Conservation (phyloP, 228 moss, liverwort and hornwort genomes). For the Sphagnum fallax region DNA sequence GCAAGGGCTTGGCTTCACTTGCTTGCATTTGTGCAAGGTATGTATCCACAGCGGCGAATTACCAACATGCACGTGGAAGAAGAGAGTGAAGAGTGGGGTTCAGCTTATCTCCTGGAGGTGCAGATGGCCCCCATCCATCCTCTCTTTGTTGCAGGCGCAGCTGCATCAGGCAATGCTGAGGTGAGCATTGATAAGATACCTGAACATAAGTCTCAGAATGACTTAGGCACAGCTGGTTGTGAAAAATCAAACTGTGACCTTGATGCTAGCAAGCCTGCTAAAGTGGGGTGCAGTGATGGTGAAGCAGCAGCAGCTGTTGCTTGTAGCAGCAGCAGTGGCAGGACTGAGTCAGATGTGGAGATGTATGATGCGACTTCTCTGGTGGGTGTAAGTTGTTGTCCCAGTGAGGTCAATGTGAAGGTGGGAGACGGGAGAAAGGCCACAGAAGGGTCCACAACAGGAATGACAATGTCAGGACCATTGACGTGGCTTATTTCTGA, state of each 20-base stretch:
- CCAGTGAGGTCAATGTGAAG: slow-evolving; percentile 21
- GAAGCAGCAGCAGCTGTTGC: slow-evolving; percentile 28
- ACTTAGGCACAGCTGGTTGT: slow-evolving; percentile 15
- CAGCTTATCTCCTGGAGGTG: slow-evolving; percentile 60
- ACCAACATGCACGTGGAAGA: slow-evolving; percentile 80
- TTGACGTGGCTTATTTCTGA: slow-evolving; percentile 68
- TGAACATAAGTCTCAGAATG: slow-evolving; percentile 14
- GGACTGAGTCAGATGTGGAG: slow-evolving; percentile 49
- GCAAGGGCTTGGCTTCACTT: slow-evolving; percentile 73
- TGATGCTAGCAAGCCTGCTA: slow-evolving; percentile 36
- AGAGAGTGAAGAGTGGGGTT: slow-evolving; percentile 75
- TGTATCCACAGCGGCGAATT: slow-evolving; percentile 75
- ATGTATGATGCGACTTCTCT: slow-evolving; percentile 66
- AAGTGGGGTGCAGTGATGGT: slow-evolving; percentile 36
- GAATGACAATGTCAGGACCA: slow-evolving; percentile 29
- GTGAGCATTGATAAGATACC: slow-evolving; percentile 23
- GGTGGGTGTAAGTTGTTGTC: slow-evolving; percentile 33
- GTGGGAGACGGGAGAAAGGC: slow-evolving; percentile 33
- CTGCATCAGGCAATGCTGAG: slow-evolving; percentile 29
- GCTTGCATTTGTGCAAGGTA: slow-evolving; percentile 84
- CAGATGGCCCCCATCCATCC: slow-evolving; percentile 78
- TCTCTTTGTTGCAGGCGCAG: slow-evolving; percentile 74
- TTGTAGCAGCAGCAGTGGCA: slow-evolving; percentile 27
- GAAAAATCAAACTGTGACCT: slow-evolving; percentile 17
- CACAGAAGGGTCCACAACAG: slow-evolving; percentile 20